phyloP scores from a whole-genome alignment of 169 alveolate genomes.

The Cyclospora cayetanensis region DNA sequence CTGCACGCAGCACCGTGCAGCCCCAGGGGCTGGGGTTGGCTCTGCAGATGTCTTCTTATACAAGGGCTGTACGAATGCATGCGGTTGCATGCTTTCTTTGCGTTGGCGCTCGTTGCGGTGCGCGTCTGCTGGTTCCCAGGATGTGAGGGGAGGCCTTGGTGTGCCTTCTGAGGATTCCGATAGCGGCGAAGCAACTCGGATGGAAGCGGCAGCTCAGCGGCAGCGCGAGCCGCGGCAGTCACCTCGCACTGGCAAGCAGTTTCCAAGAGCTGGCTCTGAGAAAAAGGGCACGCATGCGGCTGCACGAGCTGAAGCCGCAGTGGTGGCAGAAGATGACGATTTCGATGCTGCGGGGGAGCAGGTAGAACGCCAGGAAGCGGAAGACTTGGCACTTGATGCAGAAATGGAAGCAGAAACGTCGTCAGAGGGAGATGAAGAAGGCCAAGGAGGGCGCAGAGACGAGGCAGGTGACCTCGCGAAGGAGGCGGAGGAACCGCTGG shows the following conservation, averaged over 20 bases:
- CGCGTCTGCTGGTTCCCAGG: too few species aligned
- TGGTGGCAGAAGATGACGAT: conserved; percentile 39
- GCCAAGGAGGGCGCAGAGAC: not conserved
- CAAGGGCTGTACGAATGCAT: too few species aligned
- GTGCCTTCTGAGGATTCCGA: not conserved
- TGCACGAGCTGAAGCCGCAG: conserved; percentile 41
- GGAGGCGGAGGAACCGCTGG: conserved; percentile 54
- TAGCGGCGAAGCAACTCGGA: not conserved
- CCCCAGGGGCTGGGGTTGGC: too few species aligned
- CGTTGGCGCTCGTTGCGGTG: too few species aligned
- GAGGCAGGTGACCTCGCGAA: conserved; percentile 26
- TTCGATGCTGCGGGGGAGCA: not conserved
- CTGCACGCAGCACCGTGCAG: too few species aligned
- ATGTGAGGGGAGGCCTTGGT: not conserved
- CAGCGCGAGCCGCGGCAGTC: conserved; percentile 20
- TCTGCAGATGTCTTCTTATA: too few species aligned
- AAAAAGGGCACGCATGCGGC: not conserved
- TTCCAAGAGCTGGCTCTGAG: not conserved
- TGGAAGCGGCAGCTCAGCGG: not conserved
- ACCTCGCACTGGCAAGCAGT: conserved; percentile 3
- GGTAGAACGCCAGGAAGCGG: conserved; percentile 25
- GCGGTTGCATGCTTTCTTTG: too few species aligned
- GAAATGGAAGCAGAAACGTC: conserved; percentile 37
- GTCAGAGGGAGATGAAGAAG: not conserved
- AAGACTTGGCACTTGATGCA: conserved; percentile 47